Conservation (phyloP, 371 early-diverging fungal species). For the Syncephalastrum monosporum region DNA sequence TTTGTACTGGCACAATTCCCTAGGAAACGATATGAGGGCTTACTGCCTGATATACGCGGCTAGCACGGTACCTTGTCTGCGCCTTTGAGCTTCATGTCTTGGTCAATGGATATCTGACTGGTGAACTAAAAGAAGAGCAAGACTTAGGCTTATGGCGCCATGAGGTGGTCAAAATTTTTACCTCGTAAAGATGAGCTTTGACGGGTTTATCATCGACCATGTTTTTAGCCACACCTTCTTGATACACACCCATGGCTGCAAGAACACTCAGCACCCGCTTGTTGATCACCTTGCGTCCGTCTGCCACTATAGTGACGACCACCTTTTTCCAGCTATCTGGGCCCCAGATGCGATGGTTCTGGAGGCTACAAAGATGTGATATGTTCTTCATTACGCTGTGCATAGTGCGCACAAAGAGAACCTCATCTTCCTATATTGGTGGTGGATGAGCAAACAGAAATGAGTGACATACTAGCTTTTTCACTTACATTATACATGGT, state of each 20-base stretch:
- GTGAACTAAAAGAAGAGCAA: slow-evolving; percentile 51
- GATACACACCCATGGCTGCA: slow-evolving; percentile 69
- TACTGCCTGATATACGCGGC: background rate
- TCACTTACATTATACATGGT: slow-evolving; percentile 31
- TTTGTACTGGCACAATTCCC: slow-evolving; percentile 72
- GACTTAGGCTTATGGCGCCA: background rate
- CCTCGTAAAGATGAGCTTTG: slow-evolving; percentile 82
- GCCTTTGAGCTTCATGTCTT: slow-evolving; percentile 47
- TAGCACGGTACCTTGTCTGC: slow-evolving; percentile 34
- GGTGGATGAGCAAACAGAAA: background rate
- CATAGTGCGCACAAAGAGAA: slow-evolving; percentile 73
- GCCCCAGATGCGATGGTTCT: slow-evolving; percentile 64
- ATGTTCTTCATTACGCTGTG: slow-evolving; percentile 80
- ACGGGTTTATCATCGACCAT: slow-evolving; percentile 61
- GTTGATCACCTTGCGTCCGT: slow-evolving; percentile 75
- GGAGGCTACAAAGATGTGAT: slow-evolving; percentile 67
- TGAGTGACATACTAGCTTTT: background rate
- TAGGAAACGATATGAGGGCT: slow-evolving; percentile 15
- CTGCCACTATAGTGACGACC: slow-evolving; percentile 83
- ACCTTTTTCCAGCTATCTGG: slow-evolving; percentile 83
- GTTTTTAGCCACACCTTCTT: slow-evolving; percentile 72
- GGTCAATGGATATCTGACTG: slow-evolving; percentile 63
- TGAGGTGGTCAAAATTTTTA: slow-evolving; percentile 13
- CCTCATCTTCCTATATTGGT: slow-evolving; percentile 53
- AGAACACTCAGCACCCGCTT: slow-evolving; percentile 54